Conservation (phyloP, 75 land plant species). For the Sequoiadendron giganteum region DNA sequence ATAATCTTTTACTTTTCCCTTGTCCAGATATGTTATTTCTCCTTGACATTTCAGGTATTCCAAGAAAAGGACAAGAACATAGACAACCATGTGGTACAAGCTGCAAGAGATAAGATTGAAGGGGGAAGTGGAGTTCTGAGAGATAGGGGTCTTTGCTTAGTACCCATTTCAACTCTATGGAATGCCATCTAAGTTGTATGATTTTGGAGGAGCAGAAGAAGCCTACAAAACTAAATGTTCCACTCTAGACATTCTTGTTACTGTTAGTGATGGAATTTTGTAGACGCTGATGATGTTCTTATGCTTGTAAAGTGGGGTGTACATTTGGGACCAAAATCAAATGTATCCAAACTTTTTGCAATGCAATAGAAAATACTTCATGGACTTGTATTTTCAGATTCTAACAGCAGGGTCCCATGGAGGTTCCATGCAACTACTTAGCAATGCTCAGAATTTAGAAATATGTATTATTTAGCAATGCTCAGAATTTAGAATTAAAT, state of each 20-base stretch:
- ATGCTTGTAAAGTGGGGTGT: neutral
- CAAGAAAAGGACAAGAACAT: neutral
- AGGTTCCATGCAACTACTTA: too few species aligned
- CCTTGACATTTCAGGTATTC: neutral
- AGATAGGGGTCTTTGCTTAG: conserved; percentile 5
- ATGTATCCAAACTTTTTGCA: neutral
- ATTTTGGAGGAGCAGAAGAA: neutral
- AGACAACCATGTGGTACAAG: neutral
- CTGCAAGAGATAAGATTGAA: neutral
- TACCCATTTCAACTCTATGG: neutral
- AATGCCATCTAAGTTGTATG: neutral
- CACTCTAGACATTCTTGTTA: neutral
- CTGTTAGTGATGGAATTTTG: neutral
- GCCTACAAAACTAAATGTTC: neutral
- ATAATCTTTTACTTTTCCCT: neutral
- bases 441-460: too few species aligned
- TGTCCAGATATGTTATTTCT: neutral
- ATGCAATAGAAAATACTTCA: neutral
- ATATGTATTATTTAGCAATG: too few species aligned
- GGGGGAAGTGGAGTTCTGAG: neutral
- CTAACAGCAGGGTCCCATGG: too few species aligned
- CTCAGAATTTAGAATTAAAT: too few species aligned
- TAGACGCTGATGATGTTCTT: neutral
- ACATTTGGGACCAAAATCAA: neutral
- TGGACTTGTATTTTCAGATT: neutral